These are phyloP conservation scores for Phytophthora megakarya DNA, from an alignment of 352 stramenopile species.

Conservation along the genomic window DNA sequence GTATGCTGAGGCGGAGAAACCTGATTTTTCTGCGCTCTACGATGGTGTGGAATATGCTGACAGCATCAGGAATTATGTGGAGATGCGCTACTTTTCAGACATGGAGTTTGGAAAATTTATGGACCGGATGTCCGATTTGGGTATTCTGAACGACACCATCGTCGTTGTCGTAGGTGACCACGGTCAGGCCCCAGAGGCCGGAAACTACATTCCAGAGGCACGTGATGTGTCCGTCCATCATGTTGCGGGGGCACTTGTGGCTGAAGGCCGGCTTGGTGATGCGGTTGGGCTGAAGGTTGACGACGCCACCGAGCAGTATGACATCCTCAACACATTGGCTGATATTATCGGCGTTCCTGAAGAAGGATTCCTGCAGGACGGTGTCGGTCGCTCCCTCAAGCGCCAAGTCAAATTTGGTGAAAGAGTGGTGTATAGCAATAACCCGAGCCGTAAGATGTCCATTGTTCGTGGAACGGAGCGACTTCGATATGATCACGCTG, in stretches of 20 bases:
- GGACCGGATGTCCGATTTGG: slow-evolving; percentile 46
- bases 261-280: slow-evolving; percentile 37
- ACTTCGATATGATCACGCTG: slow-evolving; percentile 43
- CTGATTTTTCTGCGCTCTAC: slow-evolving; percentile 48
- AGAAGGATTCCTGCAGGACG: slow-evolving; percentile 37
- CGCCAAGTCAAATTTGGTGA: slow-evolving; percentile 35
- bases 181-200: slow-evolving; percentile 49
- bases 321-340: slow-evolving; percentile 45
- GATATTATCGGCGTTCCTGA: slow-evolving; percentile 40
- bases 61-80: slow-evolving; percentile 44
- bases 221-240: slow-evolving; percentile 39
- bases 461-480: slow-evolving; percentile 40
- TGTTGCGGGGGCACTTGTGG: slow-evolving; percentile 39
- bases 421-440: slow-evolving; percentile 54
- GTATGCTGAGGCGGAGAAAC: slow-evolving; percentile 36
- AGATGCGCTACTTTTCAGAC: slow-evolving; percentile 57
- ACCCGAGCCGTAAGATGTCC: slow-evolving; percentile 44
- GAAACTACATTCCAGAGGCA: slow-evolving; percentile 33
- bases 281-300: slow-evolving; percentile 32
- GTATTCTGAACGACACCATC: slow-evolving; percentile 62
- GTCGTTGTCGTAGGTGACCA: slow-evolving; percentile 59
- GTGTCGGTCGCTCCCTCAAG: slow-evolving; percentile 47
- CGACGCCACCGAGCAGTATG: slow-evolving; percentile 39
- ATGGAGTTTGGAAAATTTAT: slow-evolving; percentile 58
- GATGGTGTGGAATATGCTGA: slow-evolving; percentile 21